Evolutionary conservation across 768 basidiomycete genomes (phyloP).

Genomic region (Leccinum imitatum): DNA sequence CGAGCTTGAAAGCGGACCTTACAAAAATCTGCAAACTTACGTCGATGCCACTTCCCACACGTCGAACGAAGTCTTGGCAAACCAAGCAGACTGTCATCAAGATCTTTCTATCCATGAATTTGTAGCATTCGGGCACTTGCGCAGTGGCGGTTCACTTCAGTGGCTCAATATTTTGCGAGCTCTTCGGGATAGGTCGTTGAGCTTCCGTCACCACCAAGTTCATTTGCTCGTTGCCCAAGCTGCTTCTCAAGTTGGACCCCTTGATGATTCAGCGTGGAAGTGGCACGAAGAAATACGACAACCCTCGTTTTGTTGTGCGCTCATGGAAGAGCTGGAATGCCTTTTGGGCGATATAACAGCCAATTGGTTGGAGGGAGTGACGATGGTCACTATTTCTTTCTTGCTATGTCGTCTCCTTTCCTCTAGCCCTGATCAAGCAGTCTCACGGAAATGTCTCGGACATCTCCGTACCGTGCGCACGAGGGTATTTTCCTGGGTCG

Average conservation of each 20-base stretch:
- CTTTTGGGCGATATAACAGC: background rate
- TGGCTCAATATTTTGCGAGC: conserved; percentile 51
- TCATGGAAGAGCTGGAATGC: conserved; percentile 1
- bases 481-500: background rate
- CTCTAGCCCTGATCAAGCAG: background rate
- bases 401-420: background rate
- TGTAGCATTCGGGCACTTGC: conserved; percentile 42
- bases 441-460: background rate
- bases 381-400: background rate
- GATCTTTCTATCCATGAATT: conserved; percentile 44
- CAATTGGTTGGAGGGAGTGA: background rate
- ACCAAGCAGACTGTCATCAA: conserved; percentile 40
- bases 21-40: conserved; percentile 36
- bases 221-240: conserved; percentile 43
- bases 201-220: conserved; percentile 40
- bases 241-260: conserved; percentile 41
- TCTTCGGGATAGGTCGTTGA: conserved; percentile 37
- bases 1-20: conserved; percentile 31
- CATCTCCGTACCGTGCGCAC: background rate
- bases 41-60: conserved; percentile 36
- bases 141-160: conserved; percentile 44
- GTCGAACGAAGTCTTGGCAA: conserved; percentile 43
- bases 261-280: conserved; percentile 1
- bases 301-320: conserved; percentile 4
- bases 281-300: conserved; percentile 14